Percentiles rank a stretch among this genome's conserved stretches.
phyloP scores from a whole-genome alignment of 345 rosid genomes.

The Pseudoturritis turrita region DNA sequence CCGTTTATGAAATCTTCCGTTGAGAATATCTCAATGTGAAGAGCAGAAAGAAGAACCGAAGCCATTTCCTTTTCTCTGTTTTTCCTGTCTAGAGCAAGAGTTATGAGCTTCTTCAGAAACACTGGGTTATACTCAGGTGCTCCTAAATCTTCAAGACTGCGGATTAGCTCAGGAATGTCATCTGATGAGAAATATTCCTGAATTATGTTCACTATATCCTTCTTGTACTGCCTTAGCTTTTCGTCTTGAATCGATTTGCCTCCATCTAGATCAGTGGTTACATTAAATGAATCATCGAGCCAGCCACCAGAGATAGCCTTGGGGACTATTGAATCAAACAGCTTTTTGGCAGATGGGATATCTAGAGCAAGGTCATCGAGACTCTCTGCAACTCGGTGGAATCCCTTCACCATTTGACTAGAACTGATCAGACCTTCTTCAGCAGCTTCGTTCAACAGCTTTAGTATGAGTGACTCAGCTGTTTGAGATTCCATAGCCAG shows the following conservation, averaged over 20 bases:
- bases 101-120: constrained; percentile 84
- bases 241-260: constrained; percentile 38
- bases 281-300: constrained; percentile 67
- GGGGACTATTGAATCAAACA: constrained; percentile 58
- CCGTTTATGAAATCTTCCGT: constrained; percentile 87
- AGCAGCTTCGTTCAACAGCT: constrained; percentile 82
- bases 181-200: constrained; percentile 96
- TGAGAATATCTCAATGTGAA: constrained; percentile 92
- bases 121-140: constrained; percentile 68
- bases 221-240: constrained; percentile 63
- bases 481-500: constrained; percentile 76
- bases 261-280: constrained; percentile 42
- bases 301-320: constrained; percentile 81
- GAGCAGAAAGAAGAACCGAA: constrained; percentile 86
- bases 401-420: constrained; percentile 94
- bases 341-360: constrained; percentile 71
- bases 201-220: constrained; percentile 71
- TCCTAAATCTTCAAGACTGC: constrained; percentile 76
- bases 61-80: constrained; percentile 99
- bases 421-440: constrained; percentile 94
- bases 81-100: constrained; percentile 95
- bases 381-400: constrained; percentile 76
- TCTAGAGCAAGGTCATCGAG: constrained; percentile 97
- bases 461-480: constrained; percentile 60
- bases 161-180: constrained; percentile 93